These are phyloP conservation scores for Laguncularia racemosa DNA, from an alignment of 345 rosid species.

Conservation along the genomic window DNA sequence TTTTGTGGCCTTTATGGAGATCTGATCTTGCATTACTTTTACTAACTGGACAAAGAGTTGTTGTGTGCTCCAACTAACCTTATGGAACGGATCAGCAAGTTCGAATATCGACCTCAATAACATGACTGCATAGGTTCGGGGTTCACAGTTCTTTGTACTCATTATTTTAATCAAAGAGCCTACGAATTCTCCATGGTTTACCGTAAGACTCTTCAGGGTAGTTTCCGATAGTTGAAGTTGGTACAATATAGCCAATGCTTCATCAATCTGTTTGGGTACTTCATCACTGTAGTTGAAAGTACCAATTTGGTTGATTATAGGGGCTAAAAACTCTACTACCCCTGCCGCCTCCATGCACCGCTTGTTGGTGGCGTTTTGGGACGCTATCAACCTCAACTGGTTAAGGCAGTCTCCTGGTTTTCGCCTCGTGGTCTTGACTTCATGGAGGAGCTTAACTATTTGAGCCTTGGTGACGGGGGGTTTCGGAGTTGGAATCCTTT, in stretches of 20 bases:
- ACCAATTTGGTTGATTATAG: constrained; percentile 17
- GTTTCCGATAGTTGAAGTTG: constrained; percentile 56
- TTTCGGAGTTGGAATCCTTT: constrained; percentile 88
- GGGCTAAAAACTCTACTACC: constrained; percentile 56
- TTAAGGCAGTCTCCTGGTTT: constrained; percentile 38
- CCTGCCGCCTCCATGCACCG: constrained; percentile 71
- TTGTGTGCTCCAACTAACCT: constrained; percentile 20
- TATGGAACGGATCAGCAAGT: constrained; percentile 50
- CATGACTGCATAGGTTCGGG: constrained; percentile 43
- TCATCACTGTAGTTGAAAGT: constrained; percentile 6
- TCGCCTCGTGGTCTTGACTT: constrained; percentile 38
- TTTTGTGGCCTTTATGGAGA: constrained; percentile 56
- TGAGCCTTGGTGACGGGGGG: constrained; percentile 51
- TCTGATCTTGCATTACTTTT: constrained; percentile 38
- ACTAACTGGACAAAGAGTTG: constrained; percentile 42
- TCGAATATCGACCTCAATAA: constrained; percentile 35
- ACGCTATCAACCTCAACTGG: constrained; percentile 41
- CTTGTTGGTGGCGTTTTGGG: constrained; percentile 49
- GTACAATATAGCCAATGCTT: constrained; percentile 55
- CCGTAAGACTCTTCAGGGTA: constrained; percentile 42
- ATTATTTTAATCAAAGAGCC: constrained; percentile 44
- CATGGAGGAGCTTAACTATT: constrained; percentile 45
- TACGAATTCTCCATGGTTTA: constrained; percentile 33
- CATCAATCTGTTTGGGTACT: constrained; percentile 26
- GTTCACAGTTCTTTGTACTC: constrained; percentile 34